Evolutionary conservation across 306 rosid species (phyloP), one percentile per base, ranked within the genome.

Genomic region (Dryas drummondii): DNA sequence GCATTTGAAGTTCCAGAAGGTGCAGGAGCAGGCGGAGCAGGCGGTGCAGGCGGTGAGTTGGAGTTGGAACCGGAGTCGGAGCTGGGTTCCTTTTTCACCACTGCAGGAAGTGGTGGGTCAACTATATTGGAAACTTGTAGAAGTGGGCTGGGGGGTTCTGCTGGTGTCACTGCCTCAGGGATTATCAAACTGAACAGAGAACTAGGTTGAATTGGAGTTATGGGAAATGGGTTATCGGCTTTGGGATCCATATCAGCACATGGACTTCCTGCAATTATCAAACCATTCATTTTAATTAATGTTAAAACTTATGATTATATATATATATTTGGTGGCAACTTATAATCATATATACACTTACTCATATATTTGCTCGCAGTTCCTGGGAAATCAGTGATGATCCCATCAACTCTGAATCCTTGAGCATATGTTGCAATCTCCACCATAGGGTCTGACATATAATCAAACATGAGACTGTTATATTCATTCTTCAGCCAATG

Each of bases 21-120:
- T 0, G 68, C 45, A 27, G 82, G 9, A 1, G 82, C 42, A 4
- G 74, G 7, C 5, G 26, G 22, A 19, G 22, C 22, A 19, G 22
- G 22, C 22, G 22, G 22, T 22, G 22, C 22, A 22, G 22, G 22
- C 22, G 22, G 22, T 22, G 37, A 32, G 37, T 32, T 2, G 37
- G 37, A 32, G 37, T 32, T 32, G 37, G 37, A 32, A 1, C 37
- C 37, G 37, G 37, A 32, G 11, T 47, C 7, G 17, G 58, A 7
- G 40, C 46, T 45, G 46, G 68, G 9, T 3, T 57, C 56, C 6
- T 51, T 41, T 0, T 10, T 16, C 37, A 74, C 37, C 57, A 94
- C 91, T 0, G 81, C 74, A 3, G 99, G 99, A 73, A 94, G 97
- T 13, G 99, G 97, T 10, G 99, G 99, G 63, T 88, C 97, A 9